Percentiles rank a stretch among this genome's conserved stretches.
These are phyloP conservation scores for Cladosporium sp. DNA, from an alignment of 2,329 filamentous ascomycete species.

Conservation along the genomic window DNA sequence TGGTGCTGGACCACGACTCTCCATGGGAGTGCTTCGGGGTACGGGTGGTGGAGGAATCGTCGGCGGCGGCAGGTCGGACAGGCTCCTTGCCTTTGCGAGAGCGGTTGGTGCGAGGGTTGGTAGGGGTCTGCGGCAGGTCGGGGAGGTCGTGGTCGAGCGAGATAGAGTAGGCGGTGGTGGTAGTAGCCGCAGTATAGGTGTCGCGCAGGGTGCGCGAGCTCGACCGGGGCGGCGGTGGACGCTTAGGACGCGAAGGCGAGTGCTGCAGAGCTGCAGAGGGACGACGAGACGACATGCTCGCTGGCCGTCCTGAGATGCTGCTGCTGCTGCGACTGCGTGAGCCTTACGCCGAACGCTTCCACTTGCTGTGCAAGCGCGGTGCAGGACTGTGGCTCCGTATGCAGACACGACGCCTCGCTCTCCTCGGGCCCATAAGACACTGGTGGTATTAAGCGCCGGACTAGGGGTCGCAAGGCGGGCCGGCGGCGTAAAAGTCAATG, in stretches of 20 bases:
- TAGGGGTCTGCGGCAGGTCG: slow-evolving; percentile 9
- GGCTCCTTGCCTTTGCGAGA: slow-evolving; percentile 17
- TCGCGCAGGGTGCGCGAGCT: slow-evolving; percentile 14
- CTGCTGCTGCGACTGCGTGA: too few species aligned
- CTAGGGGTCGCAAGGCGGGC: slow-evolving; percentile 1
- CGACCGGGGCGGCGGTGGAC: neutral
- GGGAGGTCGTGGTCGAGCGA: neutral
- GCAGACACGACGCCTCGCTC: neutral
- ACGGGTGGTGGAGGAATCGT: neutral
- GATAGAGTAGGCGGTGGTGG: neutral
- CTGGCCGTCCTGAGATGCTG: too few species aligned
- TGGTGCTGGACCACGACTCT: slow-evolving; percentile 75
- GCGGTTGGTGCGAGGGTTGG: slow-evolving; percentile 11
- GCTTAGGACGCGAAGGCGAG: neutral
- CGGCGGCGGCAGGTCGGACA: neutral
- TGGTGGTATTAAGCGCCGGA: slow-evolving; percentile 11
- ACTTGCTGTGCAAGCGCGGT: slow-evolving; percentile 7
- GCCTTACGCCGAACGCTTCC: slow-evolving; percentile 1
- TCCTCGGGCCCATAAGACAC: slow-evolving; percentile 11
- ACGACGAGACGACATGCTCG: slow-evolving; percentile 7
- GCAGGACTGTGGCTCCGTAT: slow-evolving; percentile 1
- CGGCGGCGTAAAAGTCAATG: slow-evolving; percentile 9
- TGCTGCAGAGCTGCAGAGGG: slow-evolving; percentile 17
- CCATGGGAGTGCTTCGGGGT: slow-evolving; percentile 68
- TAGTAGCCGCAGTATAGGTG: neutral